Percentiles rank a stretch among this genome's conserved stretches.
These are phyloP conservation scores for Linnemannia zychae DNA, from an alignment of 192 early-diverging fungal species.

Conservation along the genomic window DNA sequence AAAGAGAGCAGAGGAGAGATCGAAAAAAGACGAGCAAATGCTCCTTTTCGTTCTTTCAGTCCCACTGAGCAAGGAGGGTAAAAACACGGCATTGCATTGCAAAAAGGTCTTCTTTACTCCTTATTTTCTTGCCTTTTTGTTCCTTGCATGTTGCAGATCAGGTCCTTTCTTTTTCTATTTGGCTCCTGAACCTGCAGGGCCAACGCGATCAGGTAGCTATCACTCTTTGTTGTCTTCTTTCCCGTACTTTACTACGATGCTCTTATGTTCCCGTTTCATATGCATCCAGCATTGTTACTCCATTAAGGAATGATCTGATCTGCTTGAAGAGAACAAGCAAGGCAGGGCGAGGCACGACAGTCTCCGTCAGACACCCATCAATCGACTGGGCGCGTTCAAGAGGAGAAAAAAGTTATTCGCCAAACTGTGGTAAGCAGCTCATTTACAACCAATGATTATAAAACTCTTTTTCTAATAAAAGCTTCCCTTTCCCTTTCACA, in stretches of 20 bases:
- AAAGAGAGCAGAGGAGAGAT: background rate
- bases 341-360: background rate
- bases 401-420: background rate
- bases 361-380: background rate
- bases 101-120: background rate
- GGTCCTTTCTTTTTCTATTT: background rate
- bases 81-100: background rate
- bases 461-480: constrained; percentile 1
- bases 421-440: background rate
- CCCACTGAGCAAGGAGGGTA: background rate
- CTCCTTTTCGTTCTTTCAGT: background rate
- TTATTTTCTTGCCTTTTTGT: background rate
- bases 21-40: background rate
- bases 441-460: background rate
- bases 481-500: background rate
- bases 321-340: background rate
- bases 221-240: background rate
- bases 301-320: background rate
- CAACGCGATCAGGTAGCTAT: background rate
- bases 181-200: background rate
- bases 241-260: background rate
- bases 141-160: background rate
- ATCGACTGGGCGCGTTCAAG: background rate
- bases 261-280: background rate
- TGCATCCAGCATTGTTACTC: background rate